Base-by-base conservation (phyloP, 345 rosid species). In the Sisymbrium irio region DNA sequence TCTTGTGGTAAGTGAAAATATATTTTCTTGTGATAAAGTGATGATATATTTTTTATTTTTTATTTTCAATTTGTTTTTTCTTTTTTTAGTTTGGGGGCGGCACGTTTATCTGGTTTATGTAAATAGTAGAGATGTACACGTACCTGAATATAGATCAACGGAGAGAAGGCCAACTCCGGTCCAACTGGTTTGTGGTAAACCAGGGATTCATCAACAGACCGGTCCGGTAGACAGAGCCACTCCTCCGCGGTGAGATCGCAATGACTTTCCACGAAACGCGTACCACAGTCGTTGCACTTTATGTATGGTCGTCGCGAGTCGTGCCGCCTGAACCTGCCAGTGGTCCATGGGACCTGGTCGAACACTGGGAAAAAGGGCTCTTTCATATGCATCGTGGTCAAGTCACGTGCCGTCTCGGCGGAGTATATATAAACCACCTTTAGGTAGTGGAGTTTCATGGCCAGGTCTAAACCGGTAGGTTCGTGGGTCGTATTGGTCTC, bases 281-380 rank as follows among this genome's bases (percentile, higher is more conserved):
- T 71, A 4, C 98, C 97, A 30, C 94, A 89, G 15, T 93, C 98
- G 66, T 91, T 91, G 65, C 93, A 91, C 82, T 83, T 91, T 45
- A 93, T 60, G 78, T 68, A 86, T n/a, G n/a, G n/a, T n/a, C n/a
- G n/a, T 7, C 92, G 91, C 6, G 84, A 20, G 0, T 74, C 85
- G 17, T 49, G 40, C 9, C 86, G 69, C 77, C 79, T 74, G 69
- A 89, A 79, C 63, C 96, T 87, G 0, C 86, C 94, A 22, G 73
- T 76, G 19, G 65, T 40, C 51, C 67, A 17, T 61, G 82, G 78
- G 71, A 84, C 75, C 20, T 80, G 85, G 41, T 78, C 77, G 33
- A 78, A 40, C 77, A 71, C 81, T 18, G 27, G 3, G 78, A 93
- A 93, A 76, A 83, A 70, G 2, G 81, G 9, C 22, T 64, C 91